These are phyloP conservation scores for Paxillus ammoniavirescens DNA, from an alignment of 768 basidiomycete species.

Conservation along the genomic window DNA sequence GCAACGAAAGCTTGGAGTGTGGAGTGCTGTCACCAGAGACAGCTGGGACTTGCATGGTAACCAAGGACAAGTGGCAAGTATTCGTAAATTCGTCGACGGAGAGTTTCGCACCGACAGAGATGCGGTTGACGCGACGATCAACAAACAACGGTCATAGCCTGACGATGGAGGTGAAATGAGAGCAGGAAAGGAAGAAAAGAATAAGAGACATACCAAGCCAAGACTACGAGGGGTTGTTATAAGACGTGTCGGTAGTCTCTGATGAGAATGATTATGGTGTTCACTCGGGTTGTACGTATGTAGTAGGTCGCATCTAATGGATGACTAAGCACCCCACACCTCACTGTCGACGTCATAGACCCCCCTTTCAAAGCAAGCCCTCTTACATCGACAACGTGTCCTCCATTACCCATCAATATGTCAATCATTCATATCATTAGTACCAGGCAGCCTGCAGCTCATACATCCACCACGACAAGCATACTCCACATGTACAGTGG, in stretches of 20 bases:
- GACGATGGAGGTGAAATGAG: not conserved
- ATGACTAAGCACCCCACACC: slow-evolving; percentile 14
- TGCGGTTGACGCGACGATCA: slow-evolving; percentile 7
- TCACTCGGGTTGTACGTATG: not conserved
- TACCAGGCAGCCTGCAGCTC: slow-evolving; percentile 8
- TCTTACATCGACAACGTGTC: not conserved
- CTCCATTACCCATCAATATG: not conserved
- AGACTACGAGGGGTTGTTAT: not conserved
- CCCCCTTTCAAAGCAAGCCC: too few species aligned
- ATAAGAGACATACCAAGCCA: not conserved
- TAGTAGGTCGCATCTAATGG: not conserved
- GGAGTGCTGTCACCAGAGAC: not conserved
- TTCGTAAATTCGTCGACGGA: not conserved
- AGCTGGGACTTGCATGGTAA: slow-evolving; percentile 18
- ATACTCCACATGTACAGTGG: slow-evolving; percentile 97
- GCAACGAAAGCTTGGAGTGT: slow-evolving; percentile 9
- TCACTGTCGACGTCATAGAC: slow-evolving; percentile 4
- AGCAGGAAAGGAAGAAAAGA: not conserved
- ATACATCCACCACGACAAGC: slow-evolving; percentile 57
- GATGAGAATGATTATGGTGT: not conserved
- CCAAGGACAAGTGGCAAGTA: not conserved
- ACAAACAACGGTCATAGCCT: slow-evolving; percentile 2
- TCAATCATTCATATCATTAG: not conserved
- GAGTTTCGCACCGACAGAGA: not conserved
- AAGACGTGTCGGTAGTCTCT: not conserved